Conservation (phyloP, 805 yeast genomes). For the Zygosaccharomyces bailii region DNA sequence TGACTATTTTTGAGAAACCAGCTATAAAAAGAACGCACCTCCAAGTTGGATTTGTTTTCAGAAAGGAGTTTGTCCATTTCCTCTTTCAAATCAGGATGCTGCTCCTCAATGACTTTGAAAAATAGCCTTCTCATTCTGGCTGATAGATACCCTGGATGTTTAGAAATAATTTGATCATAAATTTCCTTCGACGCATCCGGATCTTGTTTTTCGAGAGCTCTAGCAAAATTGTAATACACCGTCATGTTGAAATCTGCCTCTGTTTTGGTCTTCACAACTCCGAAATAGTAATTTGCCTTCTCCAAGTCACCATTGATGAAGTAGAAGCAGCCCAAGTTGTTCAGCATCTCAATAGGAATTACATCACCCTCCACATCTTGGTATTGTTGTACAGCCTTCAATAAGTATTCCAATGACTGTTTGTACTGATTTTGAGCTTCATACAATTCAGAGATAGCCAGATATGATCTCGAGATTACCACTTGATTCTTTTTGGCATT, state of each 20-base stretch:
- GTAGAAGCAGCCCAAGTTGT: slow-evolving; percentile 82
- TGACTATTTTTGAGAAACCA: slow-evolving; percentile 71
- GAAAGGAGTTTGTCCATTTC: slow-evolving; percentile 45
- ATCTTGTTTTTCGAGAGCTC: slow-evolving; percentile 56
- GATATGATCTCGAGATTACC: slow-evolving; percentile 58
- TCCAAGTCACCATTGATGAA: slow-evolving; percentile 59
- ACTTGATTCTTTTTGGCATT: slow-evolving; percentile 54
- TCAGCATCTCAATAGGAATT: slow-evolving; percentile 58
- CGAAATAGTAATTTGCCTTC: slow-evolving; percentile 55
- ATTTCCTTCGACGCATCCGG: slow-evolving; percentile 24
- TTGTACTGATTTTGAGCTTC: slow-evolving; percentile 59
- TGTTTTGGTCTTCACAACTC: slow-evolving; percentile 39
- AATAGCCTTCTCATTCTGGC: slow-evolving; percentile 72
- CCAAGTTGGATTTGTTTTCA: slow-evolving; percentile 59
- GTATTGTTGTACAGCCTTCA: slow-evolving; percentile 55
- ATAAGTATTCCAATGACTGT: slow-evolving; percentile 62
- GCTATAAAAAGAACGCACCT: slow-evolving; percentile 85
- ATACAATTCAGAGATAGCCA: slow-evolving; percentile 64
- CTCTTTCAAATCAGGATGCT: slow-evolving; percentile 29
- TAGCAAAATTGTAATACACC: slow-evolving; percentile 70
- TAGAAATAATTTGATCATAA: slow-evolving; percentile 55
- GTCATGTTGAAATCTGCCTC: slow-evolving; percentile 39
- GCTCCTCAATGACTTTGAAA: slow-evolving; percentile 50
- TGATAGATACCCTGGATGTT: slow-evolving; percentile 66
- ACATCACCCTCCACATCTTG: slow-evolving; percentile 34